phyloP scores from a whole-genome alignment of 257 asterid species.

The Rehmannia glutinosa region DNA sequence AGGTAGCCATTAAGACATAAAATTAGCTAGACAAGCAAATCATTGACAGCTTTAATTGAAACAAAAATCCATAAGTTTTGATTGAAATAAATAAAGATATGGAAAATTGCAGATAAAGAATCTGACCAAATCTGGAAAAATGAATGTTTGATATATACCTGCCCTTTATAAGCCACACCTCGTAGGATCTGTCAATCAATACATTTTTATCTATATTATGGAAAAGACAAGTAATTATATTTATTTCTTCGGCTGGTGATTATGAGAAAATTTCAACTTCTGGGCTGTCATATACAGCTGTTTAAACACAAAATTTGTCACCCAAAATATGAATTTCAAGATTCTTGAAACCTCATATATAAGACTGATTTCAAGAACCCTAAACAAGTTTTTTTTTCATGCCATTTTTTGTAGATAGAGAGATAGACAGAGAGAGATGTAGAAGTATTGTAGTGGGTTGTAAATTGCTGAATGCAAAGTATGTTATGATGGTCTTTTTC shows the following conservation, averaged over 20 bases:
- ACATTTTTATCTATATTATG: not conserved
- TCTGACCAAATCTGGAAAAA: constrained; percentile 39
- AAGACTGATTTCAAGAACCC: constrained; percentile 12
- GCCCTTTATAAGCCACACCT: constrained; percentile 24
- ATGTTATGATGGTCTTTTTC: constrained; percentile 24
- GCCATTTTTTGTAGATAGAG: not conserved
- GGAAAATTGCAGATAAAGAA: constrained; percentile 7
- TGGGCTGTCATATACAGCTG: too few species aligned
- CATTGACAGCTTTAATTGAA: constrained; percentile 41
- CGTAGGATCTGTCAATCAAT: constrained; percentile 34
- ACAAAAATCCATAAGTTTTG: constrained; percentile 24
- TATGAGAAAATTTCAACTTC: too few species aligned
- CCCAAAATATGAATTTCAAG: too few species aligned
- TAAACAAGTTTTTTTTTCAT: constrained; percentile 12
- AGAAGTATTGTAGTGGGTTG: not conserved
- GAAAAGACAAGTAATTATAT: too few species aligned
- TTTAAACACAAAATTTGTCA: too few species aligned
- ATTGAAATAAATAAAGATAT: constrained; percentile 24
- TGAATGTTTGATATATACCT: constrained; percentile 30
- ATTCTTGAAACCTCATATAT: too few species aligned
- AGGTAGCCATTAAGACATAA: constrained; percentile 23
- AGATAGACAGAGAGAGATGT: too few species aligned
- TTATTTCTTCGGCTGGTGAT: too few species aligned
- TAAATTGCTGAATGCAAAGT: not conserved
- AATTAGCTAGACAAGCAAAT: constrained; percentile 37